Base-by-base conservation (phyloP, 495 filamentous ascomycete species). In the Penicillium simplicissimum region DNA sequence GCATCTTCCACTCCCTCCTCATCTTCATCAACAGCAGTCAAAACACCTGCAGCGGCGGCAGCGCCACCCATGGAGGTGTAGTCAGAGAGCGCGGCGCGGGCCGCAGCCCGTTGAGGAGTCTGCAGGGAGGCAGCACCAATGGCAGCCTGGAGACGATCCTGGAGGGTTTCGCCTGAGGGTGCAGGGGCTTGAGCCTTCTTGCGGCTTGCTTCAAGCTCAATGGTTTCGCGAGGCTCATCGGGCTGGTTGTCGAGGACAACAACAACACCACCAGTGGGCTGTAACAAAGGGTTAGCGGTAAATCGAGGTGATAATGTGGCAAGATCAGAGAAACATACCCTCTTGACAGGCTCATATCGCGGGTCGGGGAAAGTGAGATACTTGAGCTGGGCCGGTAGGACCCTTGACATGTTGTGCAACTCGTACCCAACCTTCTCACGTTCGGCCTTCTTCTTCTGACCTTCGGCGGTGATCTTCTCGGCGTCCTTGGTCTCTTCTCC, bases 391-490 rank as follows among this genome's bases (percentile, higher is more conserved):
- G 86, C 88, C 1, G 94, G 96, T 21, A 99, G 83, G 34, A 98
- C 93, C 58, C 96, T 83, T 35, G 90, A 93, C 92, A 99, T 93
- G 80, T 99, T 99, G 70, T 96, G 91, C 57, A 98, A 79, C 62
- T 96, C 92, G 70, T 95, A 98, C 52, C 96, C 95, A 49, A 96
- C 86, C 82, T 96, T 97, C 76, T 98, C 95, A 78, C 95, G 96
- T 78, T 98, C 96, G 8, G 82, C 80, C 81, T 91, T 96, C 85
- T 94, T 96, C 81, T 87, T 90, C 61, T 79, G 73, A 14, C 73
- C 70, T 55, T 85, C 85, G 0, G 70, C 74, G 9, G 74, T 64
- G 52, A 85, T 84, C 75, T 89, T 90, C 31, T 90, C 88, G 21
- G 83, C 83, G 14, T 86, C 85, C 72, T 89, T 86, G 55, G 76